phyloP scores from a whole-genome alignment of 192 early-diverging fungal genomes.

The Podila minutissima region DNA sequence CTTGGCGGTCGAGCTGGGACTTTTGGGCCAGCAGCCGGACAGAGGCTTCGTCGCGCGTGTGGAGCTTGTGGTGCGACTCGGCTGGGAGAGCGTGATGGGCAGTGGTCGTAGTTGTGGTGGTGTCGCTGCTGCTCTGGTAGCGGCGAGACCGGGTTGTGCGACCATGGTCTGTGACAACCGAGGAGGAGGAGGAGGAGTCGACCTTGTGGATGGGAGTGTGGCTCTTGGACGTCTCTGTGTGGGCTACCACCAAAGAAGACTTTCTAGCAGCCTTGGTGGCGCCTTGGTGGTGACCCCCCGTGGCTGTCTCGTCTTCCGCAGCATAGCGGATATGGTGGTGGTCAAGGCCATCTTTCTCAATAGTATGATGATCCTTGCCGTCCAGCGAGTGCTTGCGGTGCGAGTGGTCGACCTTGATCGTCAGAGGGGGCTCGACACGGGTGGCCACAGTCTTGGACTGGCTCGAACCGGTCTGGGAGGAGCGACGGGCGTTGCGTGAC shows the following conservation, averaged over 20 bases:
- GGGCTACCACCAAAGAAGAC: background rate
- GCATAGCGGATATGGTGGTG: conserved; percentile 22
- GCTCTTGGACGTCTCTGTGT: background rate
- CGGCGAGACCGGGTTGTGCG: background rate
- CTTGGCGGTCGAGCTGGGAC: conserved; percentile 7
- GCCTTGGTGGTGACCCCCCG: background rate
- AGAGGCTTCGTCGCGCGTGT: conserved; percentile 1
- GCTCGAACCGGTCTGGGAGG: background rate
- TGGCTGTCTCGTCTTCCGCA: background rate
- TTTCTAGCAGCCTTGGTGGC: background rate
- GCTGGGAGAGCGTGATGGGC: background rate
- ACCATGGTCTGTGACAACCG: conserved; percentile 1
- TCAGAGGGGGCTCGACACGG: conserved; percentile 5
- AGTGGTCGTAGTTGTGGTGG: background rate
- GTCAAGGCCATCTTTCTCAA: conserved; percentile 16
- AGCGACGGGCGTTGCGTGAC: background rate
- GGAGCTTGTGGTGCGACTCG: background rate
- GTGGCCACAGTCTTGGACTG: conserved; percentile 5
- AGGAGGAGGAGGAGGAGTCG: too few species aligned
- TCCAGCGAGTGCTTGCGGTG: conserved; percentile 7
- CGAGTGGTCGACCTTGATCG: conserved; percentile 10
- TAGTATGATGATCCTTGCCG: conserved; percentile 14
- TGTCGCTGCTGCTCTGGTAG: background rate
- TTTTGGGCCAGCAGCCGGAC: conserved; percentile 1
- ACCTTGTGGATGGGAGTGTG: background rate